phyloP scores from a whole-genome alignment of 2,329 filamentous ascomycete genomes.

The Emmonsiellopsis sp. region DNA sequence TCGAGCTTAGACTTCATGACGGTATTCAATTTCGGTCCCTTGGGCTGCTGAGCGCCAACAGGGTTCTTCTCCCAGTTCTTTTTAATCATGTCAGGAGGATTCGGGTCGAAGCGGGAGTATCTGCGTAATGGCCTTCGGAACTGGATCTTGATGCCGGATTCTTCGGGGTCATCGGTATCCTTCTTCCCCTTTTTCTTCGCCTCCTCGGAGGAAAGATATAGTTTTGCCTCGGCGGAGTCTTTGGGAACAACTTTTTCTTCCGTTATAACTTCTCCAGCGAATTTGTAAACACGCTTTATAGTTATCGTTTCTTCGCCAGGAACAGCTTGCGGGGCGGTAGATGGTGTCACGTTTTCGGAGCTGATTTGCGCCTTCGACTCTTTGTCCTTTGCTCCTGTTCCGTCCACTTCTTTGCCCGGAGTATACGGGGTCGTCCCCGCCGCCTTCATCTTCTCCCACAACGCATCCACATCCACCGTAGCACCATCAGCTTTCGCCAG shows the following conservation, averaged over 20 bases:
- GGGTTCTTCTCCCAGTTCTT: conserved; percentile 35
- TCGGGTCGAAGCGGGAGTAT: conserved; percentile 38
- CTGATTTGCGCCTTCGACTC: conserved; percentile 5
- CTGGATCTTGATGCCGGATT: conserved; percentile 13
- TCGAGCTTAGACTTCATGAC: conserved; percentile 58
- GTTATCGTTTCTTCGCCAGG: conserved; percentile 39
- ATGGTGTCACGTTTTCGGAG: not conserved
- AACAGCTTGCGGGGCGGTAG: not conserved
- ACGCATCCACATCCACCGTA: conserved; percentile 45
- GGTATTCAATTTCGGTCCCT: conserved; percentile 54
- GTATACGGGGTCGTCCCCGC: conserved; percentile 15
- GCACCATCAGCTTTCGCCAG: conserved; percentile 38
- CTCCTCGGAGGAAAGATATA: conserved; percentile 36
- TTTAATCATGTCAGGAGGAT: conserved; percentile 32
- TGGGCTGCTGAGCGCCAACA: conserved; percentile 18
- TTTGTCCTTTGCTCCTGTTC: conserved; percentile 8
- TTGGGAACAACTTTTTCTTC: conserved; percentile 45
- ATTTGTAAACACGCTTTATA: conserved; percentile 49
- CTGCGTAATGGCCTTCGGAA: conserved; percentile 32
- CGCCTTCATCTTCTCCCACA: conserved; percentile 45
- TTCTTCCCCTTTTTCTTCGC: conserved; percentile 28
- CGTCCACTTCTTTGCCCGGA: not conserved
- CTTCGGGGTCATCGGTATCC: conserved; percentile 9
- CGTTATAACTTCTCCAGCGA: conserved; percentile 46
- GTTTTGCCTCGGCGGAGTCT: conserved; percentile 45